Evolutionary conservation across 2,329 filamentous ascomycete genomes (phyloP), one percentile per base, ranked within the genome.

Genomic region (Aureobasidium melanogenum): DNA sequence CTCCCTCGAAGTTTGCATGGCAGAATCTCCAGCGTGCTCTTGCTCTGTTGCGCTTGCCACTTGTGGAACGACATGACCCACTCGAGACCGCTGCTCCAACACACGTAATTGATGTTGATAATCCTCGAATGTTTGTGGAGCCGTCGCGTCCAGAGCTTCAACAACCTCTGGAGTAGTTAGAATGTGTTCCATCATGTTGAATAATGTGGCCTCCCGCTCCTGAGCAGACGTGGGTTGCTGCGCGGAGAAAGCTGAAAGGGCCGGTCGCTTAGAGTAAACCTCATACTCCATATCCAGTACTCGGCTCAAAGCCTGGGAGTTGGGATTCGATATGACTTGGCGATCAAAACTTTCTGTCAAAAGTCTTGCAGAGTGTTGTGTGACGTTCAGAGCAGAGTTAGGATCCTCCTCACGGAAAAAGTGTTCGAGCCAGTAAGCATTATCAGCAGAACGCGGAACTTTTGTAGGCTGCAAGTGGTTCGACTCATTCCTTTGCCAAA

Each of bases 401-500:
- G n/a, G 22, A 10, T 46, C 58, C 17, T 46, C 22, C 28, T 50
- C 47, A 17, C 28, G 44, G 15, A 43, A 34, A 8, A 61, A 55
- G 3, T 30, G 22, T 14, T 36, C 41, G 6, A 38, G 30, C 59
- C 59, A 61, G 41, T 55, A 38, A 17, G 26, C 7, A 19, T 36
- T 47, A 8, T 61, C 59, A 7, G 38, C 30, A 28, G 36, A 17
- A 22, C 22, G 26, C 8, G 44, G 56, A 17, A 26, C 2, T 3
- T 19, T 17, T 15, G 39, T 36, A 9, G 36, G 38, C 28, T 52
- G 24, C 15, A 44, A 17, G 24, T 60, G 47, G 7, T 51, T 52
- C 10, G 58, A 60, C 28, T 54, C 47, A 17, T 36, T 46, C 10
- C 48, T 43, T 39, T 52, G 47, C 59, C 59, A 61, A 19, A 61